Evolutionary conservation across 306 rosid genomes (phyloP), one percentile per base, ranked within the genome.

Genomic region (Trifolium subterraneum): DNA sequence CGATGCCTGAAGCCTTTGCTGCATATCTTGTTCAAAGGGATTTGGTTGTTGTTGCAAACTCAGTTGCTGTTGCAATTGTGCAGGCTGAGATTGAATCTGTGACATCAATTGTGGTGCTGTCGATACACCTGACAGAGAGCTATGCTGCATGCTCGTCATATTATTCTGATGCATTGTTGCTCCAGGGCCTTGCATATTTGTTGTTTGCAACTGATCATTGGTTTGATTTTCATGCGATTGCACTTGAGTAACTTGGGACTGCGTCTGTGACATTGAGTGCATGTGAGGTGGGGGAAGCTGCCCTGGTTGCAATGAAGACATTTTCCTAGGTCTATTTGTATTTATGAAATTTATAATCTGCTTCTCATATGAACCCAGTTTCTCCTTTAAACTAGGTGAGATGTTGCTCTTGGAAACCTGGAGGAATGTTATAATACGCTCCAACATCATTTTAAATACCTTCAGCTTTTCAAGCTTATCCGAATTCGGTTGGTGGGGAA

Each of bases 1-100:
- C 3, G 97, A 65, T 44, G 78, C 82, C 75, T 88, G 99, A 80
- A 95, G 88, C 82, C 98, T 90, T 77, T 88, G 98, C 70, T 83
- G 96, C 87, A 94, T 78, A 72, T 93, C 98, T 64, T 96, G 90
- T 72, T 90, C 87, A 60, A 93, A 78, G 47, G 84, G 58, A 78
- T 88, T 90, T 39, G 90, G 73, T 78, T 91, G 97, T 86, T 88
- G 98, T 64, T 87, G 98, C 86, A 93, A 64, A 82, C 90, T 84
- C 74, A 90, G 59, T 72, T 87, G 96, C 78, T 84, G 97, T 83
- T 87, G 98, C 82, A 91, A 77, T 83, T 91, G 98, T n/a, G 89
- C 23, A 77, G 96, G 84, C 80, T 93, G 98, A 63, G 97, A 87
- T 59, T 90, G 97, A 82, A 91, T 82, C 83, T 88, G 97, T 35